Evolutionary conservation across 1,284 basidiomycete genomes (phyloP).

Genomic region (Ganoderma sinense): DNA sequence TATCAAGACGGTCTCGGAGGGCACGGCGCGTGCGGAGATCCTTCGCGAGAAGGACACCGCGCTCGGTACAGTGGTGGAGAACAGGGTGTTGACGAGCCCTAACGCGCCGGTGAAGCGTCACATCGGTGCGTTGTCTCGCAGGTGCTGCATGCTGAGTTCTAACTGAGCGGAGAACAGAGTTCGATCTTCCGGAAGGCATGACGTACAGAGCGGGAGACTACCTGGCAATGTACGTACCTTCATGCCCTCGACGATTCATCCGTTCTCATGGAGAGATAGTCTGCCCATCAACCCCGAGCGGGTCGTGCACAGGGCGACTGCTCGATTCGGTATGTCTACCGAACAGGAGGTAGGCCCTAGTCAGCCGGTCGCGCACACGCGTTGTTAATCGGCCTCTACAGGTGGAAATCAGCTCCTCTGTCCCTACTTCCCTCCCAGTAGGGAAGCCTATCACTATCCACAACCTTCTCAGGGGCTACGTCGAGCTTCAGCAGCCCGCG

Average conservation of each 20-base stretch:
- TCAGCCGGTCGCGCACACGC: background rate
- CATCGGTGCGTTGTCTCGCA: conserved; percentile 32
- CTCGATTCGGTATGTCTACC: conserved; percentile 47
- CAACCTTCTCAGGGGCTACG: conserved; percentile 52
- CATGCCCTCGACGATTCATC: background rate
- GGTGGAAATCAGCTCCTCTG: conserved; percentile 47
- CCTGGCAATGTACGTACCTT: conserved; percentile 49
- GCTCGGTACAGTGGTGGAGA: conserved; percentile 50
- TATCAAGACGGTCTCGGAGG: conserved; percentile 45
- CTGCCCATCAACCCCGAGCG: conserved; percentile 50
- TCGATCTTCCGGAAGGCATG: conserved; percentile 48
- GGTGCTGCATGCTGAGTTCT: too few species aligned
- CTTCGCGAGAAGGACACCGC: conserved; percentile 50
- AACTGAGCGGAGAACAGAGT: conserved; percentile 35
- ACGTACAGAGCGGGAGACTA: conserved; percentile 54
- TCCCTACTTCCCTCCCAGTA: conserved; percentile 52
- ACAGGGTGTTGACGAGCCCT: conserved; percentile 48
- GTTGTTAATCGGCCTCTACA: conserved; percentile 17
- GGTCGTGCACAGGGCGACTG: conserved; percentile 49
- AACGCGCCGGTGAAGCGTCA: conserved; percentile 52
- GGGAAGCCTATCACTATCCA: conserved; percentile 46
- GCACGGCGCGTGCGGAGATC: conserved; percentile 44
- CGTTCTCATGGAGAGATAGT: conserved; percentile 30
- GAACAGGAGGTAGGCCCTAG: conserved; percentile 47
- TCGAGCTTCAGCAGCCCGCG: conserved; percentile 56